Evolutionary conservation across 257 asterid species (phyloP), one percentile per base, ranked within the genome.

Genomic region (Ehretia macrophylla): DNA sequence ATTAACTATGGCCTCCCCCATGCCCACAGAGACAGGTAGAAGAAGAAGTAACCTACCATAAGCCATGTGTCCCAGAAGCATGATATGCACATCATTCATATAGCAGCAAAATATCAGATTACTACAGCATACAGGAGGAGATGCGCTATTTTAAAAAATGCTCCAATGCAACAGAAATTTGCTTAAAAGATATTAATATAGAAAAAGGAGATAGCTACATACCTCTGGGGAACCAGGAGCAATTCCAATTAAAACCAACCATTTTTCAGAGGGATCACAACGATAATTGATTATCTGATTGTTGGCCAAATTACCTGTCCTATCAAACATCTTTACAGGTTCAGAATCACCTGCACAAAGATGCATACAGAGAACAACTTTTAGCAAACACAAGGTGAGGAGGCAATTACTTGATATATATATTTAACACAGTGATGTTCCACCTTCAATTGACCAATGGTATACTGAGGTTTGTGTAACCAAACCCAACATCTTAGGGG

Each of bases 221-320:
- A 93, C 99, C 95, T 93, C 99, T 0, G 97, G 75, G 21, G 96
- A 83, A 61, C 99, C 99, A 70, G 97, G 97, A 61, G 97, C 97
- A 56, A 87, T 89, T 45, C 99, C 99, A 69, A 89, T 83, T 83
- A 93, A 72, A 72, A 89, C 96, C 97, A 93, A 73, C 97, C 97
- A 93, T 74, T 93, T 89, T 76, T 89, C 99, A 62, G 99, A 80
- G 70, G 97, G 95, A 66, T 93, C 99, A 10, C 99, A 89, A 61
- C 90, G 79, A 74, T 93, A 93, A 76, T 89, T 93, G 72, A 89
- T 93, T 55, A 93, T 87, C 74, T 89, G 97, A 64, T 93, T 89
- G 87, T 79, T 93, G 58, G 96, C 75, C 60, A 89, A 75, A 75
- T 89, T 93, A 69, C 95, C 95, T 10, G 97, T 79, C 82, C 99